Percentiles rank a stretch among this genome's conserved stretches.
Conservation (phyloP, 192 early-diverging fungal species). For the Podila verticillata region DNA sequence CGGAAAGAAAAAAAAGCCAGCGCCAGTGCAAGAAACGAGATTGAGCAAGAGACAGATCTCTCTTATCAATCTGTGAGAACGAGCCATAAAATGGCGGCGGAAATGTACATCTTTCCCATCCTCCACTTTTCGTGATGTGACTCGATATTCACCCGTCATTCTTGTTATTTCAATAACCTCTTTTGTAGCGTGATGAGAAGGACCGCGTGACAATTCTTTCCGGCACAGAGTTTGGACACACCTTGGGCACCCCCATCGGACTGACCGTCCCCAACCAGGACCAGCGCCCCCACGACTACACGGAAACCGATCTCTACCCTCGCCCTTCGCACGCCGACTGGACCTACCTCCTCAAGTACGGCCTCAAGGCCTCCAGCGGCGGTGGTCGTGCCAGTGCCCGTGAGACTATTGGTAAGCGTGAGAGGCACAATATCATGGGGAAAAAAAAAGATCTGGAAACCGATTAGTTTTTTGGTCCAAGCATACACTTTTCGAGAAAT, state of each 20-base stretch:
- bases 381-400: slow-evolving; percentile 95
- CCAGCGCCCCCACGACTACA: slow-evolving; percentile 96
- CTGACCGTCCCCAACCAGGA: slow-evolving; percentile 94
- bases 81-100: too few relatives aligned
- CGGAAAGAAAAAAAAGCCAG: background rate
- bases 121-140: too few relatives aligned
- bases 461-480: background rate
- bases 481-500: background rate
- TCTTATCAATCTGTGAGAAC: too few relatives aligned
- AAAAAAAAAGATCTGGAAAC: background rate
- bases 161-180: background rate
- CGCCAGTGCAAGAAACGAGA: slow-evolving; percentile 6
- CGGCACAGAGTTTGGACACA: slow-evolving; percentile 92
- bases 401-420: slow-evolving; percentile 86
- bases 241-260: slow-evolving; percentile 95
- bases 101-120: too few relatives aligned
- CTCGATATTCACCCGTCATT: too few relatives aligned
- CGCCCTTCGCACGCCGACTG: slow-evolving; percentile 98
- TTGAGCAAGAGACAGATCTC: background rate
- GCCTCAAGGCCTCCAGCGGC: slow-evolving; percentile 93
- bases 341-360: slow-evolving; percentile 96
- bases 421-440: too few relatives aligned
- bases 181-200: slow-evolving; percentile 88
- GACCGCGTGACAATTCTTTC: slow-evolving; percentile 92
- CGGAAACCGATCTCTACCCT: slow-evolving; percentile 95